Evolutionary conservation across 1,284 basidiomycete species (phyloP).

Genomic region (Rhodotorula sp.): DNA sequence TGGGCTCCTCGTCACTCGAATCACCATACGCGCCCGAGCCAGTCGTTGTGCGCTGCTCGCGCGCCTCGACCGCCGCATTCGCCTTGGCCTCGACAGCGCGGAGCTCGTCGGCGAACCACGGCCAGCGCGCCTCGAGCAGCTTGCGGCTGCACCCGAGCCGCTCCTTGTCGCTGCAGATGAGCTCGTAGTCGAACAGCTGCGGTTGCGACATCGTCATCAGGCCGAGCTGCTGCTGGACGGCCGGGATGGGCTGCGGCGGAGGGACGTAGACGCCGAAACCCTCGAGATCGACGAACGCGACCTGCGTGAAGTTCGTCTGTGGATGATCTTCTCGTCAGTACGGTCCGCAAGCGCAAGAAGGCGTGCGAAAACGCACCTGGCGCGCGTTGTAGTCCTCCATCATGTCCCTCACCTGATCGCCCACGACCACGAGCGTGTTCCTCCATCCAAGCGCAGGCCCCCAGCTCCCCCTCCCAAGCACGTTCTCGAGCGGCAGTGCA

Average conservation of each 20-base stretch:
- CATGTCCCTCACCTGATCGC: conserved; percentile 77
- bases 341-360: background rate
- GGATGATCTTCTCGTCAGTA: too few species aligned
- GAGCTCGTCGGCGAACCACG: conserved; percentile 80
- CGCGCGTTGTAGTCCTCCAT: conserved; percentile 67
- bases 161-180: conserved; percentile 86
- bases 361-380: background rate
- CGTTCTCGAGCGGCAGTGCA: conserved; percentile 25
- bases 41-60: background rate
- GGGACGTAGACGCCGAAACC: conserved; percentile 90
- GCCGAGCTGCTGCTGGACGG: conserved; percentile 50
- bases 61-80: background rate
- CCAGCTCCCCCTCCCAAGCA: conserved; percentile 42
- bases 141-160: conserved; percentile 77
- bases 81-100: conserved; percentile 20
- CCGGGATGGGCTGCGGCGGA: conserved; percentile 60
- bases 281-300: conserved; percentile 86
- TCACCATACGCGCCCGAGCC: background rate
- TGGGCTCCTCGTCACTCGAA: conserved; percentile 26
- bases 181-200: conserved; percentile 71
- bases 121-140: conserved; percentile 83
- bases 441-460: conserved; percentile 50
- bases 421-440: conserved; percentile 83
- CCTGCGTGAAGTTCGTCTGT: conserved; percentile 80
- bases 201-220: conserved; percentile 28